These are phyloP conservation scores for Vanrija pseudolonga DNA, from an alignment of 1,284 basidiomycete genomes.

Conservation along the genomic window DNA sequence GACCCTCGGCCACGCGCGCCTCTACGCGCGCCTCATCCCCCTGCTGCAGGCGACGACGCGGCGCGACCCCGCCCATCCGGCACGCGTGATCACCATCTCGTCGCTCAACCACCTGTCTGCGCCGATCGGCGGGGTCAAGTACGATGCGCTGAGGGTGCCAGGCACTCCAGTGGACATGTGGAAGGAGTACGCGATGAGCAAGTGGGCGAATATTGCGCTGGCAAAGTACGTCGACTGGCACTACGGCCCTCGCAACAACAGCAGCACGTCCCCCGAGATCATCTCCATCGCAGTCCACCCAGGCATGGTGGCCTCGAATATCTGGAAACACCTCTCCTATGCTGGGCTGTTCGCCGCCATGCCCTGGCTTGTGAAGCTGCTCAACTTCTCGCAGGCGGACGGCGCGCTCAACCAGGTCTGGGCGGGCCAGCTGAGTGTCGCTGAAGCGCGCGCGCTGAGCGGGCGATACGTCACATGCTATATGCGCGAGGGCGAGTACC, in stretches of 20 bases:
- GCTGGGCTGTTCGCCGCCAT: background rate
- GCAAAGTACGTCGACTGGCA: constrained; percentile 27
- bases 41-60: constrained; percentile 47
- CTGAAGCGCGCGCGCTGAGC: constrained; percentile 27
- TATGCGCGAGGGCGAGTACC: background rate
- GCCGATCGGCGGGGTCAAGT: constrained; percentile 33
- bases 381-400: constrained; percentile 29
- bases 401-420: constrained; percentile 51
- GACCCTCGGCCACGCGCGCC: constrained; percentile 54
- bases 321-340: constrained; percentile 22
- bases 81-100: constrained; percentile 55
- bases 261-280: constrained; percentile 21
- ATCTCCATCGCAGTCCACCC: constrained; percentile 38
- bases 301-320: constrained; percentile 36
- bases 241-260: constrained; percentile 16
- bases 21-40: constrained; percentile 57
- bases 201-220: constrained; percentile 50
- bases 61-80: constrained; percentile 25
- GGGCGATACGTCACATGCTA: constrained; percentile 45
- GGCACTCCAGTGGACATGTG: constrained; percentile 24
- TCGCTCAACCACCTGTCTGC: constrained; percentile 48
- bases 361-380: constrained; percentile 35
- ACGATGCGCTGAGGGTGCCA: constrained; percentile 19
- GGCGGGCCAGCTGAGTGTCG: constrained; percentile 53
- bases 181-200: constrained; percentile 55